phyloP scores from a whole-genome alignment of 2,329 filamentous ascomycete species.

The Botrytis galanthina region DNA sequence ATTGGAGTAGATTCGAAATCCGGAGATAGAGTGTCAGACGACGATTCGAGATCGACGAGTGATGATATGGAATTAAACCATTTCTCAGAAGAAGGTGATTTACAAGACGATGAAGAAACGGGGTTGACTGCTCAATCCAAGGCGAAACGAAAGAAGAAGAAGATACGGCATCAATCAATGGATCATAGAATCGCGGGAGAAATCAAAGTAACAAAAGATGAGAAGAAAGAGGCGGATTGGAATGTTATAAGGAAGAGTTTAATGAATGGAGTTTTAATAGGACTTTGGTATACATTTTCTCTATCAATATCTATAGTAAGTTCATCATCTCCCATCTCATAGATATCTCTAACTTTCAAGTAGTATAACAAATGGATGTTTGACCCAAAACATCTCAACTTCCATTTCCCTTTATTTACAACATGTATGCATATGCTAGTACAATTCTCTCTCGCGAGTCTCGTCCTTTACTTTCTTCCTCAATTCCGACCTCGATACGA shows the following conservation, averaged over 20 bases:
- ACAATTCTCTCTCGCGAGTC: constrained; percentile 76
- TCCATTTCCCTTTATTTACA: constrained; percentile 87
- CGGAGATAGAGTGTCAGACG: constrained; percentile 29
- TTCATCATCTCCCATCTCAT: constrained; percentile 26
- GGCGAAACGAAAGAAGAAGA: constrained; percentile 63
- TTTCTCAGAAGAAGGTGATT: constrained; percentile 66
- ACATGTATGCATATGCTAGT: constrained; percentile 95
- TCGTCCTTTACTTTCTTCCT: constrained; percentile 80
- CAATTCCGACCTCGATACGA: constrained; percentile 67
- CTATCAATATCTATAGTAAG: constrained; percentile 86
- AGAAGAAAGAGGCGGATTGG: constrained; percentile 73
- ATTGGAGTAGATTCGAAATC: constrained; percentile 28
- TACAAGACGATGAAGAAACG: constrained; percentile 85
- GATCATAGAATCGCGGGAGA: constrained; percentile 67
- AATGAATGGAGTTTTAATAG: constrained; percentile 78
- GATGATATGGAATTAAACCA: constrained; percentile 58
- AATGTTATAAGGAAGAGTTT: constrained; percentile 66
- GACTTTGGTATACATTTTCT: constrained; percentile 86
- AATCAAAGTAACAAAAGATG: constrained; percentile 62
- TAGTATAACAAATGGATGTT: constrained; percentile 99
- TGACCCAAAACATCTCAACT: constrained; percentile 77
- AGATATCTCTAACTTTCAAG: constrained; percentile 19
- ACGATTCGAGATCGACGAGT: constrained; percentile 36
- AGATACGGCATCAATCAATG: constrained; percentile 64
- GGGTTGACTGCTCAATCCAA: constrained; percentile 75